Evolutionary conservation across 257 asterid genomes (phyloP).

Genomic region (Solanum etuberosum): DNA sequence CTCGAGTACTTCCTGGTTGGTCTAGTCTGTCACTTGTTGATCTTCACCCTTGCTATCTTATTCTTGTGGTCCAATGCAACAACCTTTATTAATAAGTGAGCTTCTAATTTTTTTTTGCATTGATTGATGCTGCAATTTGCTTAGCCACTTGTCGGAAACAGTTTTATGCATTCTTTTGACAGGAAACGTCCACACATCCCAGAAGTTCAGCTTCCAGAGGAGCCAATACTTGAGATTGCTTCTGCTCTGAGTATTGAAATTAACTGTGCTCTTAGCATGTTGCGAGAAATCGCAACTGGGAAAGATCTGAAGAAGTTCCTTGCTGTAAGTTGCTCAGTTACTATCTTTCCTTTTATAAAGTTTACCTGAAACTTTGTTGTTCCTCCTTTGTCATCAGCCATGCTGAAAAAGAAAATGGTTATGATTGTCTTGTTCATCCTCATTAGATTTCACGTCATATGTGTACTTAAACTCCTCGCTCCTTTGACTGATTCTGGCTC

Average conservation of each 20-base stretch:
- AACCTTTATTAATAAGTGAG: conserved; percentile 60
- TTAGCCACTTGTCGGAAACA: neutral
- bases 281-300: conserved; percentile 67
- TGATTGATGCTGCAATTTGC: neutral
- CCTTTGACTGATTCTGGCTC: neutral
- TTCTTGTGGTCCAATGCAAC: conserved; percentile 81
- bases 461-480: neutral
- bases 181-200: conserved; percentile 72
- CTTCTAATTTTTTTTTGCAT: neutral
- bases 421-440: neutral
- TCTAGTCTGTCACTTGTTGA: conserved; percentile 48
- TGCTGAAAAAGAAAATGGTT: neutral
- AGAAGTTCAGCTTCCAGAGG: conserved; percentile 51
- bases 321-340: conserved; percentile 25
- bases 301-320: conserved; percentile 69
- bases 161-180: neutral
- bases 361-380: neutral
- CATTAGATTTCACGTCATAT: neutral
- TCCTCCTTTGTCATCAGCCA: neutral
- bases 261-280: conserved; percentile 32
- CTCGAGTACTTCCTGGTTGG: conserved; percentile 49
- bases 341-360: neutral
- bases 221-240: conserved; percentile 48
- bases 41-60: conserved; percentile 38
- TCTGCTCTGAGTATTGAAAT: conserved; percentile 46